Percentiles rank a stretch among this genome's conserved stretches.
Conservation (phyloP, 108 stramenopile genomes). For the Hondaea fermentalgiana region DNA sequence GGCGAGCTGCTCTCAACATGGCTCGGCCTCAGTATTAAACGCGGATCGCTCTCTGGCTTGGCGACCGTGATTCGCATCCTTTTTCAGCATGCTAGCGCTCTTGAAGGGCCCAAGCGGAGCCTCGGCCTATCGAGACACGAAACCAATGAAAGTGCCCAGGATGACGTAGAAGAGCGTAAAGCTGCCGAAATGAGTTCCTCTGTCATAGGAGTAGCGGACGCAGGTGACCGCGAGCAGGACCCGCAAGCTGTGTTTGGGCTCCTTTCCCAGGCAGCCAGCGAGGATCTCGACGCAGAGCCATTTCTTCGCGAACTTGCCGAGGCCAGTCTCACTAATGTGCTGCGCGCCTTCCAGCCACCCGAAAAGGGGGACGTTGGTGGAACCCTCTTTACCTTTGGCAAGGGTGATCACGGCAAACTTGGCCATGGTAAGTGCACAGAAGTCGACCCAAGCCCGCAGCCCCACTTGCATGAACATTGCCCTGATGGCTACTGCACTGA, state of each 20-base stretch:
- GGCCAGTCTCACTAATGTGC: not conserved
- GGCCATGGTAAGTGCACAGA: conserved; percentile 9
- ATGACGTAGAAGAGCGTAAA: not conserved
- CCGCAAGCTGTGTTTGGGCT: too few species aligned
- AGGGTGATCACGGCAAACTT: not conserved
- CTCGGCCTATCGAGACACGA: not conserved
- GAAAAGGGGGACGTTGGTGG: not conserved
- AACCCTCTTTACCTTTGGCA: not conserved
- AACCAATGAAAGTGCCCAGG: not conserved
- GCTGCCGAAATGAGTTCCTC: not conserved
- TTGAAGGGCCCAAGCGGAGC: not conserved
- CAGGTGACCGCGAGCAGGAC: too few species aligned
- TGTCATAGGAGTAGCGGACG: too few species aligned
- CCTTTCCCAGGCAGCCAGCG: not conserved
- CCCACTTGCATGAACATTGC: not conserved
- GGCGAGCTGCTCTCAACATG: not conserved
- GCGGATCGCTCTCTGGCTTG: not conserved
- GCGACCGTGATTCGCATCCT: not conserved
- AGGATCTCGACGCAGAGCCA: not conserved
- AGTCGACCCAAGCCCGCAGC: not conserved
- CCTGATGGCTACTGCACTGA: conserved; percentile 1
- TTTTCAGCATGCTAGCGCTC: not conserved
- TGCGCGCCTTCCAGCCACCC: not conserved
- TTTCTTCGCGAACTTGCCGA: not conserved
- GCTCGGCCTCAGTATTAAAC: conserved; percentile 1